phyloP scores from a whole-genome alignment of 2,329 filamentous ascomycete genomes.

The Cylindrodendrum hubeiense region DNA sequence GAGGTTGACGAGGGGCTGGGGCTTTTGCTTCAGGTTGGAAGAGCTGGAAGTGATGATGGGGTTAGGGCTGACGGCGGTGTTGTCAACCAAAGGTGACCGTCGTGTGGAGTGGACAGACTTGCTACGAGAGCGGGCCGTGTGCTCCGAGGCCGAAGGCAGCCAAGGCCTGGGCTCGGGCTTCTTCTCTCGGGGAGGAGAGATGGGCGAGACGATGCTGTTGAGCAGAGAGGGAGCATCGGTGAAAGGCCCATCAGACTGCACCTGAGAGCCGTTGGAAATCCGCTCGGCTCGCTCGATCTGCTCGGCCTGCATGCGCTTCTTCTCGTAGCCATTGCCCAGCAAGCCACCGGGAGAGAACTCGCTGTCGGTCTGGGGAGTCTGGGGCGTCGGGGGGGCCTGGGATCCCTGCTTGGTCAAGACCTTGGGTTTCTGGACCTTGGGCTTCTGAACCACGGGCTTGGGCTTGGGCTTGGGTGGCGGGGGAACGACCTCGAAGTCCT shows the following conservation, averaged over 20 bases:
- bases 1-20: conserved; percentile 76
- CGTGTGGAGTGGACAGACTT: conserved; percentile 36
- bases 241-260: conserved; percentile 57
- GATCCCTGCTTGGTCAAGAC: conserved; percentile 47
- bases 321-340: conserved; percentile 60
- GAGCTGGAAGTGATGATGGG: background rate
- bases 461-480: conserved; percentile 26
- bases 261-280: conserved; percentile 44
- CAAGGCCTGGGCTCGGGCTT: conserved; percentile 49
- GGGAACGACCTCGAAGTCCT: conserved; percentile 52
- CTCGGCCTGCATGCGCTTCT: conserved; percentile 58
- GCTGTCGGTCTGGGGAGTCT: conserved; percentile 42
- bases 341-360: conserved; percentile 66
- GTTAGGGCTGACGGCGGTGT: conserved; percentile 10
- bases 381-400: conserved; percentile 27
- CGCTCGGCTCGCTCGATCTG: conserved; percentile 33
- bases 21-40: conserved; percentile 44
- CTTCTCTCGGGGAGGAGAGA: conserved; percentile 36
- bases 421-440: conserved; percentile 24
- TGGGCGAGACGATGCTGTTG: conserved; percentile 53
- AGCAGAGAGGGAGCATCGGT: conserved; percentile 69
- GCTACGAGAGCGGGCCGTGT: conserved; percentile 50
- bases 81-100: conserved; percentile 44
- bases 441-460: conserved; percentile 7
- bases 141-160: conserved; percentile 54